These are phyloP conservation scores for Plasmodium malariae DNA, from an alignment of 169 alveolate species.

Conservation along the genomic window DNA sequence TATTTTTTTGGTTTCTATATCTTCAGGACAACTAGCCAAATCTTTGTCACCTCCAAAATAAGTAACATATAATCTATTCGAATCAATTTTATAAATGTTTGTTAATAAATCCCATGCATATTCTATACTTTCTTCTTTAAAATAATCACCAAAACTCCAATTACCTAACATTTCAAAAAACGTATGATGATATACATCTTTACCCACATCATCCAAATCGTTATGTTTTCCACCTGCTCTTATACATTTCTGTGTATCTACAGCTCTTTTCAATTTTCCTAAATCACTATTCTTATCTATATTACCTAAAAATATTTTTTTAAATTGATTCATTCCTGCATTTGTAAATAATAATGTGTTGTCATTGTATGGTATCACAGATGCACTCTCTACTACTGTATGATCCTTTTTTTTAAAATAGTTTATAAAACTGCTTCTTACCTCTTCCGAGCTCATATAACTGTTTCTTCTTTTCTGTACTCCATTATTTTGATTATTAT, in stretches of 20 bases:
- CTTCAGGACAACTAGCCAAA: slow-evolving; percentile 91
- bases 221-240: slow-evolving; percentile 94
- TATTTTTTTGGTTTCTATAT: slow-evolving; percentile 89
- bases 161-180: slow-evolving; percentile 97
- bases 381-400: slow-evolving; percentile 85
- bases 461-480: background rate
- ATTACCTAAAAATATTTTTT: slow-evolving; percentile 91
- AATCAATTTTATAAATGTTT: slow-evolving; percentile 89
- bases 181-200: slow-evolving; percentile 96
- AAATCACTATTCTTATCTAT: slow-evolving; percentile 92
- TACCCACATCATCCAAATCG: slow-evolving; percentile 95
- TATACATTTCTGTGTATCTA: slow-evolving; percentile 95
- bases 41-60: slow-evolving; percentile 95
- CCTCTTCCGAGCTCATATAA: slow-evolving; percentile 73
- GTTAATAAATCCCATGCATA: slow-evolving; percentile 95
- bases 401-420: slow-evolving; percentile 83
- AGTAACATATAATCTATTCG: slow-evolving; percentile 92
- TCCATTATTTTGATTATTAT: background rate
- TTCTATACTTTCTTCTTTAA: slow-evolving; percentile 93
- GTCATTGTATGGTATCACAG: slow-evolving; percentile 94
- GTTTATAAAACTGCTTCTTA: slow-evolving; percentile 83
- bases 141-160: slow-evolving; percentile 97
- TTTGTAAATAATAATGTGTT: slow-evolving; percentile 94
- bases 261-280: slow-evolving; percentile 92
- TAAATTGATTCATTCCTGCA: slow-evolving; percentile 96